Conservation (phyloP, 306 rosid species). For the Rosa persica region DNA sequence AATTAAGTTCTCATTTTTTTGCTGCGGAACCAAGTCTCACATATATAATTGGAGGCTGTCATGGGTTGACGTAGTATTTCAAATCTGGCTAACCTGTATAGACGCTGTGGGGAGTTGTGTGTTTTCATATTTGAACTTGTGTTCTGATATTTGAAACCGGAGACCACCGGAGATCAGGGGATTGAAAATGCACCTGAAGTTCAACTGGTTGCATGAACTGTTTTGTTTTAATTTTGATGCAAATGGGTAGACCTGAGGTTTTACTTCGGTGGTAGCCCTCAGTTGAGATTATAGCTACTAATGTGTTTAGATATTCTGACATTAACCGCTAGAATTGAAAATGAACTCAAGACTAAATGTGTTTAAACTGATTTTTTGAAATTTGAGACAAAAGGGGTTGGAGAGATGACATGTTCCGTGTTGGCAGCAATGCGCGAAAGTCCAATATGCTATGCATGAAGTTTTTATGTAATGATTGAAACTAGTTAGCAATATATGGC, state of each 20-base stretch:
- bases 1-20: neutral
- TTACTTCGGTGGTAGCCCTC: neutral
- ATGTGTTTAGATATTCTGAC: neutral
- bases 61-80: neutral
- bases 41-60: neutral
- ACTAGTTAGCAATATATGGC: neutral
- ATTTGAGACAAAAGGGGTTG: neutral
- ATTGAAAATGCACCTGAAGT: neutral
- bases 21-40: neutral
- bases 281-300: neutral
- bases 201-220: neutral
- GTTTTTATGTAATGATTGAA: neutral
- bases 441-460: neutral
- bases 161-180: too few species aligned
- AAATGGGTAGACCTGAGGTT: neutral
- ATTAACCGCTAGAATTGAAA: neutral
- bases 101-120: neutral
- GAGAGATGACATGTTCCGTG: neutral
- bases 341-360: neutral
- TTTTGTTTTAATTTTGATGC: neutral
- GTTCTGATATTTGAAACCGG: neutral
- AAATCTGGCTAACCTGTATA: neutral
- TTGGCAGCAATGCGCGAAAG: neutral
- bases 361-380: neutral
- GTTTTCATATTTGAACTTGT: neutral